Base-by-base conservation (phyloP, 352 stramenopile genomes). In the Blastocystis sp. region DNA sequence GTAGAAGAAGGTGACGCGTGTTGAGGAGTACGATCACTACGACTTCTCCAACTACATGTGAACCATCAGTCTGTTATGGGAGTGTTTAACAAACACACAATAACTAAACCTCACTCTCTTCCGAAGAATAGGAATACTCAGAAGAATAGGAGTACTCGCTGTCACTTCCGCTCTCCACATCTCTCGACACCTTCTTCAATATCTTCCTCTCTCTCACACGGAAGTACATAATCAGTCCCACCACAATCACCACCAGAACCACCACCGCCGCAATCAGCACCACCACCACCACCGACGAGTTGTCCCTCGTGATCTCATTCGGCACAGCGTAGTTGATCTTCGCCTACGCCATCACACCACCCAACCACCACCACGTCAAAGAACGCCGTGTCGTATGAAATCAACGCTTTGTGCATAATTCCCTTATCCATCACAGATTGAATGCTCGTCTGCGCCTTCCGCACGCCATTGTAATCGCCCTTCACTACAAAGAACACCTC, bases 371-470 rank as follows among this genome's bases (percentile, higher is more conserved):
- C 62, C 34, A 69, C 65, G 52, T 76, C 65, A n/a, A 59, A 76
- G 23, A n/a, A 76, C 5, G 7, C 9, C 65, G 17, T 17, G n/a
- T 76, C 23, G n/a, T 76, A 38, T 7, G 34, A 21, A n/a, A 76
- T 76, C 65, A 76, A 53, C n/a, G 7, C 4, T n/a, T 38, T n/a
- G 4, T 76, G 65, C 65, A 76, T 14, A 14, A 38, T 38, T 1
- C 65, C 65, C 43, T 56, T 76, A 9, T 21, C 17, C 65, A 76
- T 52, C n/a, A 76, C 52, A 14, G 65, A 53, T n/a, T 76, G 14
- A 0, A 76, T 52, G 23, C 14, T 7, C 0, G 23, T 59, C 43
- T 43, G 14, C 43, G 65, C 19, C 10, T 76, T 76, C 43, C 23
- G n/a, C 34, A 76, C 43, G 23, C 52, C 21, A 14, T 38, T 38